phyloP scores from a whole-genome alignment of 2,329 filamentous ascomycete genomes.

The Microdochium paspali region DNA sequence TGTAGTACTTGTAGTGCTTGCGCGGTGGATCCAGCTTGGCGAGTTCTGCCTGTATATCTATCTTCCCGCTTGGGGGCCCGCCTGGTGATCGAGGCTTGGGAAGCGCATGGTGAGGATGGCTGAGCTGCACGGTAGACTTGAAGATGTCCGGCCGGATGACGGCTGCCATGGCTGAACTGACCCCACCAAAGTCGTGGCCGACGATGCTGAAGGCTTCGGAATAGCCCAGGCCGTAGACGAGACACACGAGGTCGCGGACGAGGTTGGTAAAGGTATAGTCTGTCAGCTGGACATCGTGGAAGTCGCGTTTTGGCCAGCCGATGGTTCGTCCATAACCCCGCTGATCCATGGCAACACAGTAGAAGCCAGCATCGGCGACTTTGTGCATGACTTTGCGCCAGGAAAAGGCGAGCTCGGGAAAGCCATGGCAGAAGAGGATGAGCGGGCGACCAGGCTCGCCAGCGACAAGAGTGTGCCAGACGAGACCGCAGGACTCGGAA shows the following conservation, averaged over 20 bases:
- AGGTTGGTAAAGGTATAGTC: constrained; percentile 49
- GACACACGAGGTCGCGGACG: constrained; percentile 50
- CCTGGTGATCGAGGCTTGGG: constrained; percentile 32
- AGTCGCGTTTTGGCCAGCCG: constrained; percentile 44
- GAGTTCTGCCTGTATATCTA: constrained; percentile 46
- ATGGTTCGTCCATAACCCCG: constrained; percentile 59
- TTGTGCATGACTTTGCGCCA: constrained; percentile 55
- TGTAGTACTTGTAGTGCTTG: constrained; percentile 65
- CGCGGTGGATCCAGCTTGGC: constrained; percentile 42
- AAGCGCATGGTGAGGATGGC: constrained; percentile 51
- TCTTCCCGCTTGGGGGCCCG: constrained; percentile 6
- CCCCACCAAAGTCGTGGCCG: constrained; percentile 59
- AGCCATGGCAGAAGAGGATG: constrained; percentile 55
- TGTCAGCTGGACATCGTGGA: constrained; percentile 40
- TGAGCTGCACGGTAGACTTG: constrained; percentile 50
- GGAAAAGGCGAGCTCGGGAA: constrained; percentile 59
- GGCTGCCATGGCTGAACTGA: constrained; percentile 48
- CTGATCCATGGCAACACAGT: constrained; percentile 59
- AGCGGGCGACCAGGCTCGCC: constrained; percentile 39
- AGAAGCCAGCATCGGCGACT: constrained; percentile 51
- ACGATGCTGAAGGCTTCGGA: constrained; percentile 46
- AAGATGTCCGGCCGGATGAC: constrained; percentile 58
- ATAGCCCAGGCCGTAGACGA: constrained; percentile 54
- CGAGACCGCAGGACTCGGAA: constrained; percentile 39
- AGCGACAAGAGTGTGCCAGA: constrained; percentile 50